Evolutionary conservation across 1,139 yeast species (phyloP).

Genomic region (Zhuliangozyma parablackwelliae): DNA sequence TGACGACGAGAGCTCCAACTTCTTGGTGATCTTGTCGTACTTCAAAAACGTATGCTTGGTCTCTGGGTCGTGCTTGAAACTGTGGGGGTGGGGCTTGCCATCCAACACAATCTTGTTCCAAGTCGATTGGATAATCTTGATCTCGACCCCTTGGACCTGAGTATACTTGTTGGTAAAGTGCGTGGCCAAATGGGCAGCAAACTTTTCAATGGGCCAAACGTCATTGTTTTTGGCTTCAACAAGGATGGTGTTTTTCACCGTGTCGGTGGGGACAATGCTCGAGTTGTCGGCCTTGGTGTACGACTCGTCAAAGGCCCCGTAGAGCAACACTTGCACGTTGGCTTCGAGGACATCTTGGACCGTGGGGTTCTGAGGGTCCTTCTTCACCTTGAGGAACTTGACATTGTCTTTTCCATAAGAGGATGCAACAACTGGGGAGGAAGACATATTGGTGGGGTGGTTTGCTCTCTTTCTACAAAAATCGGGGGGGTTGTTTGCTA

Average conservation of each 20-base stretch:
- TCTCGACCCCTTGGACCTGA: constrained; percentile 70
- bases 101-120: constrained; percentile 68
- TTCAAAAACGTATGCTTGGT: constrained; percentile 58
- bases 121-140: constrained; percentile 62
- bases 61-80: constrained; percentile 79
- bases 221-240: constrained; percentile 77
- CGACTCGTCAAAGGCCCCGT: constrained; percentile 72
- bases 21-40: constrained; percentile 44
- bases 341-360: constrained; percentile 82
- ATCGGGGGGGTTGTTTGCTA: too few relatives aligned
- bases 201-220: constrained; percentile 86
- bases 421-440: constrained; percentile 22
- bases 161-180: constrained; percentile 74
- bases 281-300: constrained; percentile 86
- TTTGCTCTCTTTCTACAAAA: too few relatives aligned
- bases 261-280: constrained; percentile 90
- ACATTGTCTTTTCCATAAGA: constrained; percentile 91
- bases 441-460: not conserved
- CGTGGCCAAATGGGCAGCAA: constrained; percentile 78
- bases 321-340: constrained; percentile 67
- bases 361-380: constrained; percentile 63
- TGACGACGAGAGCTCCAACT: constrained; percentile 60
- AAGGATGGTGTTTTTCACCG: constrained; percentile 83
- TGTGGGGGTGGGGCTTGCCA: constrained; percentile 76
- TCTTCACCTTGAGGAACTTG: constrained; percentile 81